Conservation (phyloP, 768 basidiomycete species). For the Boletus speciosus region DNA sequence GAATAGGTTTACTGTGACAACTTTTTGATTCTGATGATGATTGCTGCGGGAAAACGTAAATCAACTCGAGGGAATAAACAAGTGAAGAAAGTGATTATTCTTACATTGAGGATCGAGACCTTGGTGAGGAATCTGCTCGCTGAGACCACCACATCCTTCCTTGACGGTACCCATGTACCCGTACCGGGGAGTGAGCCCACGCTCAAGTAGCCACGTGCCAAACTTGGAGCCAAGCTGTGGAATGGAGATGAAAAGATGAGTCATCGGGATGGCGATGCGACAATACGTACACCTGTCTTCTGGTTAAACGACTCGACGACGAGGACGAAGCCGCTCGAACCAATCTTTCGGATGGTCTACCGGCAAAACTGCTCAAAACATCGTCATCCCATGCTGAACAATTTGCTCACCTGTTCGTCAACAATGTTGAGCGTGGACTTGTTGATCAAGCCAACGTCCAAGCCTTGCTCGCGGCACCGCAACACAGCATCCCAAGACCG, state of each 20-base stretch:
- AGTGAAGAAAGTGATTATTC: slow-evolving; percentile 23
- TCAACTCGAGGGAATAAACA: not conserved
- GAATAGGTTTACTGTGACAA: slow-evolving; percentile 29
- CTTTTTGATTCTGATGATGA: slow-evolving; percentile 44
- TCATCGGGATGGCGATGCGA: not conserved
- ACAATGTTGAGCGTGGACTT: slow-evolving; percentile 81
- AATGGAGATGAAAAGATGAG: not conserved
- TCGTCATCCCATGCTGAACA: not conserved
- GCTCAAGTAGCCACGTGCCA: slow-evolving; percentile 85
- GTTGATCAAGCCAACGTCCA: slow-evolving; percentile 84
- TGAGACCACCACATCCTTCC: slow-evolving; percentile 73
- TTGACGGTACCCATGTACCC: slow-evolving; percentile 77
- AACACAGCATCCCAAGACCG: slow-evolving; percentile 81
- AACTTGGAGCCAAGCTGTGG: slow-evolving; percentile 70
- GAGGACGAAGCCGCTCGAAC: slow-evolving; percentile 71
- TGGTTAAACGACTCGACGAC: slow-evolving; percentile 85
- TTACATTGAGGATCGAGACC: slow-evolving; percentile 74
- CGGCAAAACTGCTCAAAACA: not conserved
- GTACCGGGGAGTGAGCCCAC: slow-evolving; percentile 74
- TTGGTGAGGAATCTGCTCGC: slow-evolving; percentile 83
- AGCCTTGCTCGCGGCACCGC: slow-evolving; percentile 62
- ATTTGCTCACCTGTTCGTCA: slow-evolving; percentile 62
- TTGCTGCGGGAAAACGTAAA: slow-evolving; percentile 31
- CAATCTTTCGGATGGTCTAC: slow-evolving; percentile 66
- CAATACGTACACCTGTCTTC: slow-evolving; percentile 69